phyloP scores from a whole-genome alignment of 768 basidiomycete genomes.

The Paxillus ammoniavirescens region DNA sequence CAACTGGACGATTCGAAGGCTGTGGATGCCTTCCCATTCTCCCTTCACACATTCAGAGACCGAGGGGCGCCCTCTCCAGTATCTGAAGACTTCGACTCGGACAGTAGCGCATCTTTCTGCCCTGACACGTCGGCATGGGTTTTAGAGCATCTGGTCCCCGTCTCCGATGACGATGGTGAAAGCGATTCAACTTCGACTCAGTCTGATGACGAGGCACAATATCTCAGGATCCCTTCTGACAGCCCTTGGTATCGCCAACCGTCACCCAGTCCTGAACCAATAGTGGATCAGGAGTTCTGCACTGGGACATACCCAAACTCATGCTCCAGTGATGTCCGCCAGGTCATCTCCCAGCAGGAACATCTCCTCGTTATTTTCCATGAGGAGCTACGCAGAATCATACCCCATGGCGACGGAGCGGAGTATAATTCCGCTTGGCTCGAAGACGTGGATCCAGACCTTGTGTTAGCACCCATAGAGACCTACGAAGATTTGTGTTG shows the following conservation, averaged over 20 bases:
- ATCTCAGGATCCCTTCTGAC: constrained; percentile 37
- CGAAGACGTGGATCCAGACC: constrained; percentile 26
- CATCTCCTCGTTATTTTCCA: constrained; percentile 33
- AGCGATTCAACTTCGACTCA: constrained; percentile 14
- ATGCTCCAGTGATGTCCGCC: constrained; percentile 33
- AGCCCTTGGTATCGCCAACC: constrained; percentile 39
- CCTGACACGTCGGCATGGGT: constrained; percentile 5
- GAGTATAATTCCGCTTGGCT: constrained; percentile 27
- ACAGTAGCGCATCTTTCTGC: constrained; percentile 15
- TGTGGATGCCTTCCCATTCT: constrained; percentile 11
- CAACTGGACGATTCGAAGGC: constrained; percentile 1
- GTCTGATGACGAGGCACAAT: constrained; percentile 35
- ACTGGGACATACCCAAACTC: constrained; percentile 21
- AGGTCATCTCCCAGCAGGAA: constrained; percentile 32
- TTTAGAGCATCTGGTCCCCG: constrained; percentile 11
- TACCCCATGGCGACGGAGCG: constrained; percentile 12
- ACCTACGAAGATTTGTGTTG: constrained; percentile 31
- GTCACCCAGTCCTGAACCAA: constrained; percentile 25
- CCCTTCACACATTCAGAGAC: constrained; percentile 17
- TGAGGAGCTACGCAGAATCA: constrained; percentile 24
- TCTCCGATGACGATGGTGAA: constrained; percentile 22
- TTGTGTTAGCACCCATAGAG: constrained; percentile 27
- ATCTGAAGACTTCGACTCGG: constrained; percentile 22
- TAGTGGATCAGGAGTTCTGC: constrained; percentile 17
- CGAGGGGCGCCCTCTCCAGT: constrained; percentile 17